These are phyloP conservation scores for Ophiobolus disseminans DNA, from an alignment of 2,329 filamentous ascomycete species.

Conservation along the genomic window DNA sequence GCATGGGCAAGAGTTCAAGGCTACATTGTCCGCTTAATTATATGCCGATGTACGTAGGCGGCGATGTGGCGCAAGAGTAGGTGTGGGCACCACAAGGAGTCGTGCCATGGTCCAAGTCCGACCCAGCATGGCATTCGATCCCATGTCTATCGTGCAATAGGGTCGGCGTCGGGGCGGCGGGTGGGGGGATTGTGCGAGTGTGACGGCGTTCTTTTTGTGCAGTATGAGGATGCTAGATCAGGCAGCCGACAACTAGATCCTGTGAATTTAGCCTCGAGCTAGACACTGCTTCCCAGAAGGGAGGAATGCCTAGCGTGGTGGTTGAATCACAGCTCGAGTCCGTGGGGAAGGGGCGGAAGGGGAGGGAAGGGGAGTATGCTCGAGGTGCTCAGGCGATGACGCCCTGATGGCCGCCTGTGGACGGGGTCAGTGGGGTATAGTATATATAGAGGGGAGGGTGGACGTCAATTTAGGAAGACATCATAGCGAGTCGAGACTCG, in stretches of 20 bases:
- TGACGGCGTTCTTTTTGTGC: too few species aligned
- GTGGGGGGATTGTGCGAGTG: too few species aligned
- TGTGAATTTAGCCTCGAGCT: slow-evolving; percentile 23
- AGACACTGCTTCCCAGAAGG: slow-evolving; percentile 11
- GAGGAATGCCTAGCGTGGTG: slow-evolving; percentile 22
- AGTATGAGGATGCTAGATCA: neutral
- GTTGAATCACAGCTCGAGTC: slow-evolving; percentile 19
- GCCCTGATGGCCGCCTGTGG: slow-evolving; percentile 43
- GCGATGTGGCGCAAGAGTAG: too few species aligned
- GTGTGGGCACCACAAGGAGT: too few species aligned
- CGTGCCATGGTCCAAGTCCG: too few species aligned
- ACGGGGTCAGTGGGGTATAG: slow-evolving; percentile 29
- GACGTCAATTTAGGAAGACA: neutral
- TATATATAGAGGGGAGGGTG: slow-evolving; percentile 17
- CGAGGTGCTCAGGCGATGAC: slow-evolving; percentile 44
- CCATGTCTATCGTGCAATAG: too few species aligned
- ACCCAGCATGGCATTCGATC: too few species aligned
- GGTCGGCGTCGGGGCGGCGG: too few species aligned
- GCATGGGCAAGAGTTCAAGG: too few species aligned
- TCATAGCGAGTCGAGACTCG: slow-evolving; percentile 3
- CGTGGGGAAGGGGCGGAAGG: slow-evolving; percentile 13
- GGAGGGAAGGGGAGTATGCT: slow-evolving; percentile 9
- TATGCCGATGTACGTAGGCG: too few species aligned
- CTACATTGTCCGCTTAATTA: too few species aligned
- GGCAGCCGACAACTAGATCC: slow-evolving; percentile 3